Base-by-base conservation (phyloP, 108 stramenopile species). In the Fistulifera pelliculosa region DNA sequence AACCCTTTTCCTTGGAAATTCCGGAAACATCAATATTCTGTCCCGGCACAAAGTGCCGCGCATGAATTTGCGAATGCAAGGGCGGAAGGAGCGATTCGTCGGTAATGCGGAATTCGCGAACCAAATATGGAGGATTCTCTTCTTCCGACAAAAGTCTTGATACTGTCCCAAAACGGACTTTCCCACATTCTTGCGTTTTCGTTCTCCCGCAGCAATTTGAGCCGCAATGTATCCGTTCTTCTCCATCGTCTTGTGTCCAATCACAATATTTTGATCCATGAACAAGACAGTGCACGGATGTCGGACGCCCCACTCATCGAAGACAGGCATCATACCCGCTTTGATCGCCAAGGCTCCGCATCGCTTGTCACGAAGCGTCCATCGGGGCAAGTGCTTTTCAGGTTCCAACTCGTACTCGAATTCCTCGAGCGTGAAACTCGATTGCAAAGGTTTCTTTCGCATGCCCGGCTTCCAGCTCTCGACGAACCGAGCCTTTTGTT, bases 11-110 rank as follows among this genome's bases (percentile, higher is more conserved):
- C 99, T 68, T 96, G 62, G 75, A 81, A 10, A 64, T 87, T 27
- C 90, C 97, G 7, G 77, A 51, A 19, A 96, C 75, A 67, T 99
- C 99, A 0, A 99, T 85, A 61, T 88, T 79, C 74, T 99, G 98
- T 31, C 99, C 99, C 0, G 97, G 93, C 15, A 94, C 74, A 75
- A 99, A 99, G 60, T 99, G 99, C 15, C 87, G 64, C 6, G 98
- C 95, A 60, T 83, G 75, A 44, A 99, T 80, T 25, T 48, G 65
- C 16, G 94, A 77, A 24, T 93, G 87, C 19, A 86, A 61, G 0
- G 77, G 77, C n/a, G 93, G 79, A 49, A 97, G 42, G 47, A 82
- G 77, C 5, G 66, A 64, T n/a, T 62, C 65, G 45, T 85, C 75
- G 0, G 83, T 70, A 10, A 93, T 65, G 38, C 87, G 80, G 57